Conservation (phyloP, 495 filamentous ascomycete genomes). For the Aspergillus egyptiacus region DNA sequence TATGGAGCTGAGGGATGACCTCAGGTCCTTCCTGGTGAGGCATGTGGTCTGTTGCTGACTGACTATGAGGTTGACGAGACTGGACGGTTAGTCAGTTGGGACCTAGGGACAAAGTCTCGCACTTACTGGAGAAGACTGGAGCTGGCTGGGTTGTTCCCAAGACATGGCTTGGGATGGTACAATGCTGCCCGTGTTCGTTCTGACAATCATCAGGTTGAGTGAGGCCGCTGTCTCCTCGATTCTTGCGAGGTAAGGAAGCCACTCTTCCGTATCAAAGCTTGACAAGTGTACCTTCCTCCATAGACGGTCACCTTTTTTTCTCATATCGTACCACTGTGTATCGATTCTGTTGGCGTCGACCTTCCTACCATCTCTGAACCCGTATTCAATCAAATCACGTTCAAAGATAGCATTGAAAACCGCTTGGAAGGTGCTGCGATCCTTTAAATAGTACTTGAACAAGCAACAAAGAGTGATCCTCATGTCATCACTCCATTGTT, state of each 20-base stretch:
- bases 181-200: conserved; percentile 15
- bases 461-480: conserved; percentile 4
- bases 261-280: conserved; percentile 18
- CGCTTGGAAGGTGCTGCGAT: background rate
- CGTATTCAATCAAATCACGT: conserved; percentile 15
- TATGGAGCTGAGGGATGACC: too few relatives aligned
- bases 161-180: conserved; percentile 6
- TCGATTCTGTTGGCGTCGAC: conserved; percentile 8
- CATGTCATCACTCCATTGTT: conserved; percentile 3
- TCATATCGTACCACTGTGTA: conserved; percentile 24
- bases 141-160: too few relatives aligned
- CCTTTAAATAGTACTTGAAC: conserved; percentile 21
- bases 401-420: conserved; percentile 26
- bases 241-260: conserved; percentile 13
- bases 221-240: conserved; percentile 17
- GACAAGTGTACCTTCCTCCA: conserved; percentile 26
- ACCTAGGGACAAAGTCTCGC: too few relatives aligned
- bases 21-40: background rate
- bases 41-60: background rate
- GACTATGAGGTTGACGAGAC: too few relatives aligned
- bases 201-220: conserved; percentile 9
- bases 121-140: background rate
- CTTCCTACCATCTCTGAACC: conserved; percentile 5
- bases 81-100: too few relatives aligned
- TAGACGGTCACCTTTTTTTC: conserved; percentile 2